Percentiles rank a stretch among this genome's conserved stretches.
phyloP scores from a whole-genome alignment of 2,329 filamentous ascomycete species.

The Coniochaeta sp. region DNA sequence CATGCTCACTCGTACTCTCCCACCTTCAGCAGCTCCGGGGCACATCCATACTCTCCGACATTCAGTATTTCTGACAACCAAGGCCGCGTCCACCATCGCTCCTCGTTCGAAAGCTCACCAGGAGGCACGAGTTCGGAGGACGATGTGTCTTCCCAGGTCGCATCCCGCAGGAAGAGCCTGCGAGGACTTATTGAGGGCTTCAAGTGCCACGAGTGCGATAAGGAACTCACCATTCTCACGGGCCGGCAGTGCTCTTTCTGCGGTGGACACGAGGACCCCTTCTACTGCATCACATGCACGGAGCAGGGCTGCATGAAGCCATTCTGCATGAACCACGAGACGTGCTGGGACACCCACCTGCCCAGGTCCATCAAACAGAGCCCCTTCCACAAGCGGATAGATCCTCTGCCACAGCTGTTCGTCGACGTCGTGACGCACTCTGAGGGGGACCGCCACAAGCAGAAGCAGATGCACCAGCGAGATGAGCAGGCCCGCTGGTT shows the following conservation, averaged over 20 bases:
- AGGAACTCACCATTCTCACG: not conserved
- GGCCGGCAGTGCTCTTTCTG: not conserved
- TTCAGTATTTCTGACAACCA: not conserved
- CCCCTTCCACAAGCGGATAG: not conserved
- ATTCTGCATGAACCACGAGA: not conserved
- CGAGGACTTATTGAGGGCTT: not conserved
- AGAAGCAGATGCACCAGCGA: not conserved
- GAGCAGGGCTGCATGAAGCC: not conserved
- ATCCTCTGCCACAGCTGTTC: not conserved
- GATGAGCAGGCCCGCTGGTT: slow-evolving; percentile 1
- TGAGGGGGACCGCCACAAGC: not conserved
- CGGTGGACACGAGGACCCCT: not conserved
- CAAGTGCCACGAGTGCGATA: not conserved
- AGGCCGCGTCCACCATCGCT: not conserved
- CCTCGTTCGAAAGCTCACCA: not conserved
- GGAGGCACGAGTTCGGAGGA: not conserved
- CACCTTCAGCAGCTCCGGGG: not conserved
- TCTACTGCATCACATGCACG: not conserved
- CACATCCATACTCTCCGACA: not conserved
- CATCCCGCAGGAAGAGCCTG: not conserved
- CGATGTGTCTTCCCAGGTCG: not conserved
- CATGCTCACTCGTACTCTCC: not conserved
- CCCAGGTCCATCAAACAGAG: not conserved
- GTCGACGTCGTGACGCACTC: not conserved
- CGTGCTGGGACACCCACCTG: not conserved